Base-by-base conservation (phyloP, 805 yeast species). In the Lachancea sp. region DNA sequence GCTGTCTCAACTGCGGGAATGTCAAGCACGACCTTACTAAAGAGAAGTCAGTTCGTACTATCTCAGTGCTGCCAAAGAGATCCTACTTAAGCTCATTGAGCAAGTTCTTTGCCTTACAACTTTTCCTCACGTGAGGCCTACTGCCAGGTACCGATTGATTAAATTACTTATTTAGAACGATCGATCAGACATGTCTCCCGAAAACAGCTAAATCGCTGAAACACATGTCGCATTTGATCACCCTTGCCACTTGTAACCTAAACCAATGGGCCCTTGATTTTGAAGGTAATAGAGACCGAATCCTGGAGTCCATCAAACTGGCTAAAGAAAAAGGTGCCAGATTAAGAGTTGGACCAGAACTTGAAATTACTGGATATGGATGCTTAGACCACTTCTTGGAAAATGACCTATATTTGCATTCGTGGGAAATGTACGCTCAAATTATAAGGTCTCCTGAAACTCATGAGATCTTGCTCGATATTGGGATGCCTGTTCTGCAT, bases 261-360 rank as follows among this genome's bases (percentile, higher is more conserved):
- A 92, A 92, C 67, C 99, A 92, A 73, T 92, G 99, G 99, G 96
- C 98, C 0, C 70, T 92, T 40, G 99, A 92, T 61, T 92, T 87
- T 61, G 97, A 90, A 61, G 99, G 98, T 4, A 92, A 92, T 63
- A 72, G 96, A 40, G 96, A 89, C 56, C 71, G 99, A 42, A 90
- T 92, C 47, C 54, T 92, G 18, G 81, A 82, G 55, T 82, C 95
- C 41, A 90, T 92, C 54, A 59, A 56, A 17, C 69, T 74, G 38
- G 96, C 99, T 40, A 92, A 89, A 55, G 61, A 64, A 21, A 71
- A 66, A 45, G 85, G 86, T 12, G 94, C 99, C 0, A 67, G 70
- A 15, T 71, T 94, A 38, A 73, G 99, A 56, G 96, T 94, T 15
- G 99, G 99, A 2, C 98, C 98, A 2, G 99, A 92, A 61, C 71